Conservation (phyloP, 2,329 filamentous ascomycete genomes). For the Escovopsis sp. region DNA sequence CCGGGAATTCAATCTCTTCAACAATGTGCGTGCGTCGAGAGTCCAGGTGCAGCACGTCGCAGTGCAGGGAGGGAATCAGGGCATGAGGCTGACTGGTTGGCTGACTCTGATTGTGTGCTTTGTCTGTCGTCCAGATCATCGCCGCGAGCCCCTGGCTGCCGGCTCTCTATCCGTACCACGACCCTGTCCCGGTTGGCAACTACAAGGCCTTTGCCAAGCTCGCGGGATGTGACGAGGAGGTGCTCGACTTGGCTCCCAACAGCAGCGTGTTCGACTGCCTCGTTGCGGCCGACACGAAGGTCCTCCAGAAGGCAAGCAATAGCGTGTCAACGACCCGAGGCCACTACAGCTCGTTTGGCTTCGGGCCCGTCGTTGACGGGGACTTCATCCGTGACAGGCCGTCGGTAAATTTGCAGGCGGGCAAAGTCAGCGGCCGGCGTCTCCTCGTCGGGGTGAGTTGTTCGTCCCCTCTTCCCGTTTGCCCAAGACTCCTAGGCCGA, state of each 20-base stretch:
- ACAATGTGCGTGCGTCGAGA: too few species aligned
- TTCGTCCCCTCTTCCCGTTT: background rate
- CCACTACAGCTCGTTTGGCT: slow-evolving; percentile 18
- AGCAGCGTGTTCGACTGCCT: slow-evolving; percentile 20
- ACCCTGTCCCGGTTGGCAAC: slow-evolving; percentile 13
- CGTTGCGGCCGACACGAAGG: slow-evolving; percentile 15
- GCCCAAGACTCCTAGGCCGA: too few species aligned
- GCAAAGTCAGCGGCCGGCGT: slow-evolving; percentile 17
- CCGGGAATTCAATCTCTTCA: slow-evolving; percentile 29
- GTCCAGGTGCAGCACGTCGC: too few species aligned
- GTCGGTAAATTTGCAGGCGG: slow-evolving; percentile 12
- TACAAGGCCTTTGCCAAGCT: slow-evolving; percentile 19
- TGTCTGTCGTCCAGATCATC: slow-evolving; percentile 13
- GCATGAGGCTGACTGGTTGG: too few species aligned
- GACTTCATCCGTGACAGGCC: slow-evolving; percentile 17
- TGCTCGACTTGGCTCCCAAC: slow-evolving; percentile 1
- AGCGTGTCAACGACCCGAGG: slow-evolving; percentile 12
- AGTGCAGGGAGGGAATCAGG: too few species aligned
- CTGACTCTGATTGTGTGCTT: background rate
- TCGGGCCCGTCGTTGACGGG: slow-evolving; percentile 23
- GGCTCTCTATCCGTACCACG: slow-evolving; percentile 30
- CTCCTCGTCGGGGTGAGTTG: slow-evolving; percentile 15
- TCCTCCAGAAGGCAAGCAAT: slow-evolving; percentile 21
- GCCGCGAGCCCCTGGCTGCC: slow-evolving; percentile 33
- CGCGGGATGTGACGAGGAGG: slow-evolving; percentile 15